Conservation (phyloP, 2,329 filamentous ascomycete genomes). For the Lasiodiplodia theobromae region DNA sequence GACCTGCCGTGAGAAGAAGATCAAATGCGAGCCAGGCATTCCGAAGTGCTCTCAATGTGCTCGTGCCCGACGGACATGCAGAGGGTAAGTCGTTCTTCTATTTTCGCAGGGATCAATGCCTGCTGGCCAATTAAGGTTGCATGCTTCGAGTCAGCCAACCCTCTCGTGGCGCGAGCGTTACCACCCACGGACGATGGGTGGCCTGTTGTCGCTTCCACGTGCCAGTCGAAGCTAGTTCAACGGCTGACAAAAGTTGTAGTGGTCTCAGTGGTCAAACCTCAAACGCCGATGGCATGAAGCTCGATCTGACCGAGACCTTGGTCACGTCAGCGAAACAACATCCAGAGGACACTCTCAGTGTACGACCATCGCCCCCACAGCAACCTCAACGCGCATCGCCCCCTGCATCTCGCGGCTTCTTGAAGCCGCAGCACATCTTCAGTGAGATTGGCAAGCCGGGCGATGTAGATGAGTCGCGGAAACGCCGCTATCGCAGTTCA, state of each 20-base stretch:
- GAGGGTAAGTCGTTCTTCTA: slow-evolving; percentile 58
- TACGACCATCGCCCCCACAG: slow-evolving; percentile 10
- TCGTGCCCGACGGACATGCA: slow-evolving; percentile 86
- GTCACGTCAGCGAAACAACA: slow-evolving; percentile 3
- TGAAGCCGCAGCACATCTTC: slow-evolving; percentile 16
- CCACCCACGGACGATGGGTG: background rate
- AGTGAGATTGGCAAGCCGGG: slow-evolving; percentile 11
- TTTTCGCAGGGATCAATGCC: background rate
- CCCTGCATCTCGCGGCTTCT: background rate
- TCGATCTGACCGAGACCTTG: slow-evolving; percentile 6
- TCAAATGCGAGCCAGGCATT: slow-evolving; percentile 90
- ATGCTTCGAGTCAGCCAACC: slow-evolving; percentile 1
- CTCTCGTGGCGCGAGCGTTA: background rate
- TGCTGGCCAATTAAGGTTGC: background rate
- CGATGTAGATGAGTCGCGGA: slow-evolving; percentile 14
- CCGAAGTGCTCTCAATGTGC: slow-evolving; percentile 91
- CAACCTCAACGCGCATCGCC: background rate
- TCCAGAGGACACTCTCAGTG: slow-evolving; percentile 5
- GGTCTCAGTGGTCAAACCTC: slow-evolving; percentile 18
- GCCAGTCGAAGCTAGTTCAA: slow-evolving; percentile 9
- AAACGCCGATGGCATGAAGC: slow-evolving; percentile 24
- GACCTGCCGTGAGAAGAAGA: slow-evolving; percentile 95
- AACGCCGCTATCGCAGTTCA: slow-evolving; percentile 25
- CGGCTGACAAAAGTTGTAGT: slow-evolving; percentile 22
- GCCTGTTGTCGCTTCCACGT: slow-evolving; percentile 7